phyloP scores from a whole-genome alignment of 805 yeast species.

The Debaryomyces hansenii region DNA sequence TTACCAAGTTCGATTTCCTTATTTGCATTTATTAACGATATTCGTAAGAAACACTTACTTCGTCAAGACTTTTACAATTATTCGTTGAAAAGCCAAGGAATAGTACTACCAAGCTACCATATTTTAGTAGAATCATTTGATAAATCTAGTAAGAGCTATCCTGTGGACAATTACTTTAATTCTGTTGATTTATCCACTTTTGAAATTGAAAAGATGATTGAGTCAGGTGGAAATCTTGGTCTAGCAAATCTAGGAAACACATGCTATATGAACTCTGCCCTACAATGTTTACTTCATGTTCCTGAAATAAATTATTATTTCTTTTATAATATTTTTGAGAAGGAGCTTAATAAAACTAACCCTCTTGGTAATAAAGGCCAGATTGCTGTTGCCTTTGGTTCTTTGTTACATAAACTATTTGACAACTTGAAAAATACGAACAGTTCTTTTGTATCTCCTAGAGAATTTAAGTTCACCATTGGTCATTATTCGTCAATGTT shows the following conservation, averaged over 20 bases:
- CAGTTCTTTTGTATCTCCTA: conserved; percentile 49
- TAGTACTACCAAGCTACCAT: conserved; percentile 22
- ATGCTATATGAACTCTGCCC: conserved; percentile 92
- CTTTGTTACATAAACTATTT: conserved; percentile 62
- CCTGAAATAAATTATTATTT: conserved; percentile 83
- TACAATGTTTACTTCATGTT: conserved; percentile 84
- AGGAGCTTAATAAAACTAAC: conserved; percentile 71
- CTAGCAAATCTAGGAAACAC: conserved; percentile 80
- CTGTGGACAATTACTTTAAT: conserved; percentile 20
- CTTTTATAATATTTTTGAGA: conserved; percentile 53
- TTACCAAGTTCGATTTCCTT: conserved; percentile 23
- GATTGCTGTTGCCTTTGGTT: conserved; percentile 75
- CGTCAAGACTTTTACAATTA: conserved; percentile 18
- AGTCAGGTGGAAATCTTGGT: conserved; percentile 51
- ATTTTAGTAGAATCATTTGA: conserved; percentile 28
- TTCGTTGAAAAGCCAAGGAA: conserved; percentile 31
- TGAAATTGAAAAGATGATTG: conserved; percentile 10
- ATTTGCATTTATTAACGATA: conserved; percentile 26
- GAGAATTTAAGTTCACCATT: conserved; percentile 73
- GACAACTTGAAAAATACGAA: conserved; percentile 15
- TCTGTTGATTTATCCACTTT: conserved; percentile 10
- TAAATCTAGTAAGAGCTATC: conserved; percentile 16
- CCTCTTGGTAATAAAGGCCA: conserved; percentile 87
- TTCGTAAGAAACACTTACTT: conserved; percentile 28
- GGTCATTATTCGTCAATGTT: conserved; percentile 81